A percentile compares a stretch with the other conserved stretches of the same genome.
Evolutionary conservation across 192 early-diverging fungal genomes (phyloP).

Genomic region (Physocladia obscura): DNA sequence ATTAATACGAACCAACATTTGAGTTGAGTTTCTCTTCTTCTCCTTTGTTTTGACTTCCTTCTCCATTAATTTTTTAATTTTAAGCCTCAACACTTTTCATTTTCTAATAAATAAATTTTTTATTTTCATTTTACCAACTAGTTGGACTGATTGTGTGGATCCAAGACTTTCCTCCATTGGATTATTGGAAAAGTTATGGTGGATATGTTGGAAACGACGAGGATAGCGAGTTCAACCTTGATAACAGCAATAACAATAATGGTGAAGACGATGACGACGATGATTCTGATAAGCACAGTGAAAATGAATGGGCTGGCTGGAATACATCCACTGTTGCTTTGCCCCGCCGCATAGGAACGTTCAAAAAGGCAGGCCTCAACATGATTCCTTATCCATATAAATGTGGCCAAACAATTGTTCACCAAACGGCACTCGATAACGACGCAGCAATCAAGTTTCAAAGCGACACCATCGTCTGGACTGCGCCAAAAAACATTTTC

Average conservation of each 20-base stretch:
- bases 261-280: too few relatives aligned
- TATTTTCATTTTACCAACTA: not conserved
- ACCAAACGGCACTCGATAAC: slow-evolving; percentile 14
- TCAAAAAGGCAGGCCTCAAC: slow-evolving; percentile 19
- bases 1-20: not conserved
- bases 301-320: too few relatives aligned
- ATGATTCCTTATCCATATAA: slow-evolving; percentile 31
- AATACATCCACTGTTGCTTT: not conserved
- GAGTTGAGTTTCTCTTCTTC: not conserved
- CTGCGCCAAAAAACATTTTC: not conserved
- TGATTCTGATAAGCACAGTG: too few relatives aligned
- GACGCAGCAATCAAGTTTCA: slow-evolving; percentile 6
- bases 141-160: slow-evolving; percentile 38
- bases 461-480: slow-evolving; percentile 1
- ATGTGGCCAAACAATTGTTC: slow-evolving; percentile 31
- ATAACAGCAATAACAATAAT: too few relatives aligned
- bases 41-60: not conserved
- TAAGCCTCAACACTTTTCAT: not conserved
- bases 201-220: too few relatives aligned
- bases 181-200: too few relatives aligned
- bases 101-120: not conserved
- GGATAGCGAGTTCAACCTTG: too few relatives aligned
- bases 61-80: not conserved
- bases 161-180: slow-evolving; percentile 18
- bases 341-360: slow-evolving; percentile 20